Evolutionary conservation across 305 asterid genomes (phyloP).

Genomic region (Solanum hybrid): DNA sequence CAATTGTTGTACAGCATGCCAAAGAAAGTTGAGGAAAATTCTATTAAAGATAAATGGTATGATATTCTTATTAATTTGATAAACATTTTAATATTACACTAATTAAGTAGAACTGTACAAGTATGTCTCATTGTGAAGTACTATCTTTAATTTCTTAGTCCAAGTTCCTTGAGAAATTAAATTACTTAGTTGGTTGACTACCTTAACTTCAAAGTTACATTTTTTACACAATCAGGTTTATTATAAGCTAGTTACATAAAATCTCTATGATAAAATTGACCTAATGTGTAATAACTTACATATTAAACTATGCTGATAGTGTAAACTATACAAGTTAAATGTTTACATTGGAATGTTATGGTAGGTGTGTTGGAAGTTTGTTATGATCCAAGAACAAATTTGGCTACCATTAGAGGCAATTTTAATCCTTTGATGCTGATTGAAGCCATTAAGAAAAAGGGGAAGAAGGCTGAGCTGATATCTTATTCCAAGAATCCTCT

Average conservation of each 20-base stretch:
- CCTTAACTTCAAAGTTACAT: not conserved
- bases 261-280: not conserved
- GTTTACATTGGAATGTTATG: not conserved
- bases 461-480: slow-evolving; percentile 25
- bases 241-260: not conserved
- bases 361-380: slow-evolving; percentile 25
- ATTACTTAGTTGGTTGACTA: not conserved
- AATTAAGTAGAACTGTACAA: not conserved
- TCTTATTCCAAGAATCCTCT: slow-evolving; percentile 1
- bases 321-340: not conserved
- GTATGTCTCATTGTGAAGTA: not conserved
- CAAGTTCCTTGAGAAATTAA: not conserved
- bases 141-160: not conserved
- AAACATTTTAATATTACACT: not conserved
- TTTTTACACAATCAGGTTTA: not conserved
- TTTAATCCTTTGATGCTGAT: slow-evolving; percentile 20
- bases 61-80: not conserved
- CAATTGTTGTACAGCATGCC: slow-evolving; percentile 29
- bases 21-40: slow-evolving; percentile 7
- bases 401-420: slow-evolving; percentile 24
- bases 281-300: not conserved
- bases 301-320: not conserved
- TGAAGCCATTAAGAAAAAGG: slow-evolving; percentile 13
- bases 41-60: slow-evolving; percentile 31
- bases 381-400: slow-evolving; percentile 12